Base-by-base conservation (phyloP, 2,329 filamentous ascomycete species). In the Fusarium graminum region DNA sequence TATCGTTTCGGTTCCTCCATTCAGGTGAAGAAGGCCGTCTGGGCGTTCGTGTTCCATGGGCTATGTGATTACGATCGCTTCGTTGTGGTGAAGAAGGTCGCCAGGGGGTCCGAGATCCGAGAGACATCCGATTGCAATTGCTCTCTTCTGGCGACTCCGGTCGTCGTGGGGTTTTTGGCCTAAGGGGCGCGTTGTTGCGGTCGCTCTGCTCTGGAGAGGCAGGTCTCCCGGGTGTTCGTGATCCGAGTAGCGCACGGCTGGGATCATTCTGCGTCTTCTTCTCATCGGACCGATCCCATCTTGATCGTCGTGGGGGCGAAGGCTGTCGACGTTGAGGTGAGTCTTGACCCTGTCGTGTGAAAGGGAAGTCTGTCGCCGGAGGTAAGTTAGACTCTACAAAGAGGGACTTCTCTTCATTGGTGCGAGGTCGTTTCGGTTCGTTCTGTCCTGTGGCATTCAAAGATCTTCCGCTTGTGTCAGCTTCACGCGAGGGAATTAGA, bases 391-490 rank as follows among this genome's bases (percentile, higher is more conserved):
- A 22, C 7, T 19, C 2, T 3, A 16, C 16, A 36, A 34, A 34
- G 8, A 16, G n/a, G 9, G 16, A 9, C 16, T n/a, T n/a, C 7
- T n/a, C 16, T 10, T 2, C 10, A 2, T 25, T 26, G 0, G 11
- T 7, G 6, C 50, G 39, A 2, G 10, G 55, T 14, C 64, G 34
- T 13, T 67, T 67, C 2, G 12, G 1, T 2, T 39, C 29, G 3
- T 39, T 4, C 11, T 26, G 38, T 4, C 22, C 12, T 7, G 32
- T 34, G 2, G 17, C 16, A 6, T 17, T 30, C 7, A 16, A 3
- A 2, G 7, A n/a, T 11, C 45, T 16, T 4, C 7, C 40, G 19
- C 8, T n/a, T 13, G n/a, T 44, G 7, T 14, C 25, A 5, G 40
- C 14, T 11, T 11, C 26, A 16, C 19, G 11, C 2, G 38, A 14